Evolutionary conservation across 1,284 basidiomycete species (phyloP).

Genomic region (Ceratobasidium papillatum): DNA sequence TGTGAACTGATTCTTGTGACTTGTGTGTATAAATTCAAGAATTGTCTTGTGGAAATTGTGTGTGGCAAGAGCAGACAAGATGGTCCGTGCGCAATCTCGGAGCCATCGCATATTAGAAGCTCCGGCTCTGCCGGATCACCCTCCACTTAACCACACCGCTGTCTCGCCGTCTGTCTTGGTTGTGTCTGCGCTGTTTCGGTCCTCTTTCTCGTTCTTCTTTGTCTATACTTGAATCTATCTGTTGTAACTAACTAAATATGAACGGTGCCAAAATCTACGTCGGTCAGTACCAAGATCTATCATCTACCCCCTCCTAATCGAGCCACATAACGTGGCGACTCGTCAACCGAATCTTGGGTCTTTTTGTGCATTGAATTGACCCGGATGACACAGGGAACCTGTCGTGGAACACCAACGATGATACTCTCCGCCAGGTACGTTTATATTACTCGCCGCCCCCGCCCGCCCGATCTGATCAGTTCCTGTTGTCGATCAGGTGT

Average conservation of each 20-base stretch:
- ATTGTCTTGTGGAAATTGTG: too few relatives aligned
- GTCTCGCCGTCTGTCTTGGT: constrained; percentile 19
- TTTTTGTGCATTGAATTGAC: neutral
- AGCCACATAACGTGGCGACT: constrained; percentile 18
- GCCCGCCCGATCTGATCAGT: constrained; percentile 15
- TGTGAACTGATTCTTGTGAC: neutral
- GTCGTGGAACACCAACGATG: constrained; percentile 43
- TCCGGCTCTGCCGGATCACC: neutral
- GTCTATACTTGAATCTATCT: constrained; percentile 2
- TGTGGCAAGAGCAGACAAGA: too few relatives aligned
- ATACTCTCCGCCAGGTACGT: constrained; percentile 31
- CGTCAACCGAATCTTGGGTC: neutral
- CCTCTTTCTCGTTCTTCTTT: neutral
- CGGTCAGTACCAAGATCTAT: constrained; percentile 34
- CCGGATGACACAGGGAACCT: constrained; percentile 39
- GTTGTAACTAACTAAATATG: constrained; percentile 13
- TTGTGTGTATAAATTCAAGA: constrained; percentile 2
- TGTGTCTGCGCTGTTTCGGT: constrained; percentile 31
- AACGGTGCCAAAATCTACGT: constrained; percentile 39
- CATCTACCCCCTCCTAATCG: neutral
- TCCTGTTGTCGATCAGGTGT: constrained; percentile 31
- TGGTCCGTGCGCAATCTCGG: constrained; percentile 26
- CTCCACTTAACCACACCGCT: constrained; percentile 26
- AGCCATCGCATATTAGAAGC: constrained; percentile 28
- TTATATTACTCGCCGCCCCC: neutral